These are phyloP conservation scores for Aspergillus sp. DNA, from an alignment of 2,329 filamentous ascomycete species.

Conservation along the genomic window DNA sequence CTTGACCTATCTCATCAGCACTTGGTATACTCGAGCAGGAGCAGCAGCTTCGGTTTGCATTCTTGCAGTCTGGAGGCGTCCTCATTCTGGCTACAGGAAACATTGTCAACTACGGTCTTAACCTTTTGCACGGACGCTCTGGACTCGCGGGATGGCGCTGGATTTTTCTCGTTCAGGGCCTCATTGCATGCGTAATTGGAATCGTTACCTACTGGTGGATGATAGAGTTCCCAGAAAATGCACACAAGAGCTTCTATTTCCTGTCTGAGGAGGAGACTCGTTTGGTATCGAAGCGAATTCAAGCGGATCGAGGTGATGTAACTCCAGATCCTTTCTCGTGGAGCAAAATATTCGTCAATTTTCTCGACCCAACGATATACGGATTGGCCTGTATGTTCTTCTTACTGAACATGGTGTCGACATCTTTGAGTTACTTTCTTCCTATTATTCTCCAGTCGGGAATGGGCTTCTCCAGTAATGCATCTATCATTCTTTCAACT, in stretches of 20 bases:
- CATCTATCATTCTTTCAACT: slow-evolving; percentile 58
- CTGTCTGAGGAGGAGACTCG: slow-evolving; percentile 52
- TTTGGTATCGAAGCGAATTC: slow-evolving; percentile 55
- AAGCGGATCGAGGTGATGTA: slow-evolving; percentile 58
- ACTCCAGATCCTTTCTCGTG: slow-evolving; percentile 53
- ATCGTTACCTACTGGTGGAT: slow-evolving; percentile 65
- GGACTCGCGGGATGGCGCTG: slow-evolving; percentile 62
- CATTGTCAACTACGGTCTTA: slow-evolving; percentile 66
- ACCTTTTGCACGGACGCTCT: slow-evolving; percentile 53
- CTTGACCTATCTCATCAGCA: slow-evolving; percentile 44
- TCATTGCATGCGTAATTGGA: slow-evolving; percentile 56
- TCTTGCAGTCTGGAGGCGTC: slow-evolving; percentile 61
- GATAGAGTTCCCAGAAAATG: slow-evolving; percentile 63
- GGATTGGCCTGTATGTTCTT: slow-evolving; percentile 63
- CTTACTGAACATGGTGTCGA: slow-evolving; percentile 62
- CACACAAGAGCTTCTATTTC: slow-evolving; percentile 54
- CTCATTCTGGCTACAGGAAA: slow-evolving; percentile 61
- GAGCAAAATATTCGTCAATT: slow-evolving; percentile 52
- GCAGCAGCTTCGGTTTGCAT: slow-evolving; percentile 62
- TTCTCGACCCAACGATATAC: slow-evolving; percentile 58
- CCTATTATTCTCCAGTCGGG: slow-evolving; percentile 55
- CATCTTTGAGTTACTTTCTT: slow-evolving; percentile 61
- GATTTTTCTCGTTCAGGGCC: slow-evolving; percentile 65
- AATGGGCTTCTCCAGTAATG: slow-evolving; percentile 50
- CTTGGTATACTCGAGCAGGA: slow-evolving; percentile 61